Evolutionary conservation across 2,329 filamentous ascomycete genomes (phyloP), one percentile per base, ranked within the genome.

Genomic region (Scedosporium apiospermum): DNA sequence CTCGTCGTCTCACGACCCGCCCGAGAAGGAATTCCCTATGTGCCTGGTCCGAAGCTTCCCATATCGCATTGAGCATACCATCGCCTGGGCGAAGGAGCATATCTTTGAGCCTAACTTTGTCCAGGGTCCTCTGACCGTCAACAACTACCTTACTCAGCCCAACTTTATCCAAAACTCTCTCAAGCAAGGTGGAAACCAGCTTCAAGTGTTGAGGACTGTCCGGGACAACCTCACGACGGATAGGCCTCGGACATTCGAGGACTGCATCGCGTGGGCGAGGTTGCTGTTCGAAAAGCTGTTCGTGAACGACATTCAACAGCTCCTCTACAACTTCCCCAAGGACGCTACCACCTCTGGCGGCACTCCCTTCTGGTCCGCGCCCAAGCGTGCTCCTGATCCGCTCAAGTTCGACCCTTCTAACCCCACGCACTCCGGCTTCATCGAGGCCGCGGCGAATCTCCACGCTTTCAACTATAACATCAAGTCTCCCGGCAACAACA

Each of bases 391-490:
- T 12, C 95, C 95, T 4, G 91, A 96, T 66, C 84, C 93, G 66
- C 81, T 98, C 71, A 93, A 90, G 74, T 99, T 99, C 68, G 90
- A 97, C 69, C 76, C 88, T 57, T 83, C 87, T 64, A 95, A 97
- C 76, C 81, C 87, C 10, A 95, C 91, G 23, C 95, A 99, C 76
- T 88, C 93, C 71, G 86, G 84, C 44, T 99, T 97, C 72, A 81
- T 99, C 62, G 85, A 96, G 65, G 87, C 95, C 18, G 95, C 87
- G 6, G 92, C 95, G 42, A 95, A 96, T 72, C 82, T 99, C 27
- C 95, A 97, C 70, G 95, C 93, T 0, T 99, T 95, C 83, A 99
- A 99, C 80, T 99, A 96, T 76, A 89, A 91, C 65, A 97, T 99
- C 75, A 93, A 96, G 71, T 86, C 89, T n/a, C 90, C 90, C 65